Evolutionary conservation across 805 yeast genomes (phyloP), one percentile per base, ranked within the genome.

Genomic region (Cyberlindnera euphorbiae): DNA sequence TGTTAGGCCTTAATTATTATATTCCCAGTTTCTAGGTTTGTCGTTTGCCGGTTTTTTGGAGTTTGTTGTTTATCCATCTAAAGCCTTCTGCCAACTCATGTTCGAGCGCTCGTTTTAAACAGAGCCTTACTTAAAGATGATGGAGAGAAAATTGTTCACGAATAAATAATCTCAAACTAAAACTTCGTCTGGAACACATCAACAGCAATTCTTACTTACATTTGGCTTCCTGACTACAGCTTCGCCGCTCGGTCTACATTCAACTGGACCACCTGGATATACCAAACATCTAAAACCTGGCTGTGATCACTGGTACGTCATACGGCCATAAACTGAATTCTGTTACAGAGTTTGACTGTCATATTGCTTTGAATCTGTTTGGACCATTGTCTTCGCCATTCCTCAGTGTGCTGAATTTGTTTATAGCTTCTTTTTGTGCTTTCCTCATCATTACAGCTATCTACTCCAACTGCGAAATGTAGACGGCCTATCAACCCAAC

Each of bases 41-140:
- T 79, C 83, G 1, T 69, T 80, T 53, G 84, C 86, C 6, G 80
- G 82, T 33, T 50, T 79, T 14, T 66, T 78, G 67, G 70, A 73
- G 41, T 71, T 79, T 23, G 67, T 67, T 2, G 67, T 77, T 7
- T 75, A 75, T 47, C 78, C 77, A 11, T 58, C 60, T 4, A 58
- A 64, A 36, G 63, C 76, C 11, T 51, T 77, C 22, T 77, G 82
- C 80, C 78, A 25, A 59, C 69, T 3, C 38, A 62, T 3, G 48
- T 75, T 43, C 77, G 79, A 13, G 58, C 67, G 0, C 41, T 75
- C 25, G 70, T 75, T n/a, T 52, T 75, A 31, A 73, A 73, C 52
- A 62, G 67, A 35, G 72, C 79, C 1, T 57, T 75, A 30, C 49
- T 66, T 44, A 55, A 48, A 15, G 55, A 56, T 4, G 70, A 67